A percentile compares a stretch with the other conserved stretches of the same genome.
These are phyloP conservation scores for Insectozyma bohioensis DNA, from an alignment of 1,139 yeast genomes.

Conservation along the genomic window DNA sequence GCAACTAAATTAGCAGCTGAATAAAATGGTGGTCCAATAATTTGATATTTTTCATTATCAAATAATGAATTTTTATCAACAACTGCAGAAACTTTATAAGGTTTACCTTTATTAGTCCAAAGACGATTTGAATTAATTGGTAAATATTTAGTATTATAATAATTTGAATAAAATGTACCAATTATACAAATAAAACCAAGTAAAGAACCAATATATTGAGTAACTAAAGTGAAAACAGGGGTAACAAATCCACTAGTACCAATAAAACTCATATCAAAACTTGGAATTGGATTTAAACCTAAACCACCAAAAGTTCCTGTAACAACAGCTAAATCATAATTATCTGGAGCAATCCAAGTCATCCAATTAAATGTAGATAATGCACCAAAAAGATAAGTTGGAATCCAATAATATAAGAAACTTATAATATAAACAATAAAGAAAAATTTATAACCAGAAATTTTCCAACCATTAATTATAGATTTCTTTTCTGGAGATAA, in stretches of 20 bases:
- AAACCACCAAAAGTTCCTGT: slow-evolving; percentile 56
- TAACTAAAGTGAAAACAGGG: slow-evolving; percentile 50
- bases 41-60: slow-evolving; percentile 34
- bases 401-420: slow-evolving; percentile 36
- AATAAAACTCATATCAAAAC: slow-evolving; percentile 51
- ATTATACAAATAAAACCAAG: slow-evolving; percentile 42
- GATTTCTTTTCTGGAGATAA: slow-evolving; percentile 41
- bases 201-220: slow-evolving; percentile 40
- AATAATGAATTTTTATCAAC: slow-evolving; percentile 38
- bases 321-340: slow-evolving; percentile 44
- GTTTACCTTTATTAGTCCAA: slow-evolving; percentile 47
- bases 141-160: slow-evolving; percentile 49
- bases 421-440: slow-evolving; percentile 21
- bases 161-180: slow-evolving; percentile 50
- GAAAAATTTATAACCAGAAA: slow-evolving; percentile 34
- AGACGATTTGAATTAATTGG: slow-evolving; percentile 51
- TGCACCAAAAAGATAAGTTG: slow-evolving; percentile 32
- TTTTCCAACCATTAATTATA: slow-evolving; percentile 37
- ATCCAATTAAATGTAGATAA: slow-evolving; percentile 39
- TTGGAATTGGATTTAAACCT: slow-evolving; percentile 58
- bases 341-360: slow-evolving; percentile 36
- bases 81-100: slow-evolving; percentile 40
- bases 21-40: slow-evolving; percentile 47
- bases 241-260: slow-evolving; percentile 27
- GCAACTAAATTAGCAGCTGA: slow-evolving; percentile 41